Conservation (phyloP, 495 filamentous ascomycete genomes). For the Xylaria cubensis region DNA sequence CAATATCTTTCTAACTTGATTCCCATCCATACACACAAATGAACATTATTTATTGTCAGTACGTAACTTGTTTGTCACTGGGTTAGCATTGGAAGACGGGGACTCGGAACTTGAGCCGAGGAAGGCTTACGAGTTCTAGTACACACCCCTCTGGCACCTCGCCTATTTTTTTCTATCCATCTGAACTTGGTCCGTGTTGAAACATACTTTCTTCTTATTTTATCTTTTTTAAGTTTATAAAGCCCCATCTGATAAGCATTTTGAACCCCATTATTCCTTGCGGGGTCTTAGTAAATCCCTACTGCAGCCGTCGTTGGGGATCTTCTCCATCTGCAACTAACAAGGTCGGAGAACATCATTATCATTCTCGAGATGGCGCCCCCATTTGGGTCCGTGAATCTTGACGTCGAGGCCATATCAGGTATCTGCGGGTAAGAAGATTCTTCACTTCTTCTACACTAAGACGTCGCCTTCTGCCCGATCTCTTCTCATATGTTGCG, state of each 20-base stretch:
- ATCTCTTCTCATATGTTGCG: constrained; percentile 5
- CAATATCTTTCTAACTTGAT: background rate
- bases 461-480: background rate
- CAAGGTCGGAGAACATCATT: constrained; percentile 14
- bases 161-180: background rate
- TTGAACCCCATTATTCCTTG: background rate
- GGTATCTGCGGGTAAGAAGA: constrained; percentile 81
- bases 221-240: background rate
- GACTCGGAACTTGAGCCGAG: background rate
- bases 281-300: constrained; percentile 6
- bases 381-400: constrained; percentile 65
- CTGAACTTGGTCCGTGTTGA: background rate
- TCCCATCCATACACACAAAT: background rate
- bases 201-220: background rate
- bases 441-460: background rate
- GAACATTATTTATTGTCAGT: background rate
- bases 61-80: background rate
- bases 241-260: background rate
- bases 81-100: background rate
- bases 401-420: constrained; percentile 86
- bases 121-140: background rate
- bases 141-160: background rate
- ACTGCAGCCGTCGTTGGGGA: background rate
- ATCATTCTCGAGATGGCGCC: constrained; percentile 65
- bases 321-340: constrained; percentile 10